These are phyloP conservation scores for Danielozyma ontarioensis DNA, from an alignment of 805 yeast species.

Conservation along the genomic window DNA sequence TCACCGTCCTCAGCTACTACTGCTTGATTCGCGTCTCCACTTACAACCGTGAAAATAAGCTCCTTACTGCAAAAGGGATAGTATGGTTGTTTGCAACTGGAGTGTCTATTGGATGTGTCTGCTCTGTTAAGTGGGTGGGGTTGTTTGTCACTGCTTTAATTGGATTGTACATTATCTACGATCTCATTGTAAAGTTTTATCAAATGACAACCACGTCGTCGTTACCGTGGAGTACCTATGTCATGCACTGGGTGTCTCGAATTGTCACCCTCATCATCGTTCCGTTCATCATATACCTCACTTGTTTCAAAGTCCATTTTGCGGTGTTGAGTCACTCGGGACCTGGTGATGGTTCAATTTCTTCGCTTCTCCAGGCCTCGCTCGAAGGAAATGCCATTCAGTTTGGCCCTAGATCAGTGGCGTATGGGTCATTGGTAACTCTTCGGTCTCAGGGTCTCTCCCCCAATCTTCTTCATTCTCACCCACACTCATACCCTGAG, in stretches of 20 bases:
- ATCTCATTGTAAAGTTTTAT: slow-evolving; percentile 43
- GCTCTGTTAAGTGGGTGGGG: slow-evolving; percentile 86
- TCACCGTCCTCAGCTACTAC: slow-evolving; percentile 48
- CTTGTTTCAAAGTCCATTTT: slow-evolving; percentile 80
- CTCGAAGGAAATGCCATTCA: slow-evolving; percentile 61
- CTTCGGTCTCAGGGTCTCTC: slow-evolving; percentile 67
- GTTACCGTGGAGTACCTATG: slow-evolving; percentile 26
- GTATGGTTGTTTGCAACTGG: slow-evolving; percentile 62
- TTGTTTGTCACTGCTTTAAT: slow-evolving; percentile 57
- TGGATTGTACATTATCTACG: slow-evolving; percentile 55
- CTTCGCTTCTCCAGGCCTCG: slow-evolving; percentile 86
- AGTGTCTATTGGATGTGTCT: slow-evolving; percentile 71
- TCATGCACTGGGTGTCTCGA: slow-evolving; percentile 69
- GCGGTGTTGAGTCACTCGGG: slow-evolving; percentile 72
- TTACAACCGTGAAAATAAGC: slow-evolving; percentile 30
- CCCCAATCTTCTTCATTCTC: slow-evolving; percentile 82
- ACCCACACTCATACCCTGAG: slow-evolving; percentile 76
- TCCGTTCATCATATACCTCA: slow-evolving; percentile 66
- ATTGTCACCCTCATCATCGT: slow-evolving; percentile 59
- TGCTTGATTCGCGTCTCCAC: slow-evolving; percentile 44
- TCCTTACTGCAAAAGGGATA: slow-evolving; percentile 40
- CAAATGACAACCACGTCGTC: slow-evolving; percentile 17
- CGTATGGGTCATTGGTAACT: slow-evolving; percentile 58
- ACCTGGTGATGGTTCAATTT: slow-evolving; percentile 88
- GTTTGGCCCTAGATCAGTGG: slow-evolving; percentile 63